Conservation (phyloP, 768 basidiomycete species). For the Leccinum imitatum region DNA sequence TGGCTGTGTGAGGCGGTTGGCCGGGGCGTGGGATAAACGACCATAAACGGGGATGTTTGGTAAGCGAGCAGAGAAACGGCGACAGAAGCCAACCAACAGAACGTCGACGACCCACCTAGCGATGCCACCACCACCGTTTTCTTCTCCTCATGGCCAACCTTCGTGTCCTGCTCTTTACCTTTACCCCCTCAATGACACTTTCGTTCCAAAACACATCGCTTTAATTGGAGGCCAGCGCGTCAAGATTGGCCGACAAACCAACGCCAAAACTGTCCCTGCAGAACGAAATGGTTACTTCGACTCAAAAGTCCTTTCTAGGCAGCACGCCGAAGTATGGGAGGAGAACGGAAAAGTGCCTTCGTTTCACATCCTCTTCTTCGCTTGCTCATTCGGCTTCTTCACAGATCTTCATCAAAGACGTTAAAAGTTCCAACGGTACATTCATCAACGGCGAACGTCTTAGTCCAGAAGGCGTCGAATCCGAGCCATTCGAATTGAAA, state of each 20-base stretch:
- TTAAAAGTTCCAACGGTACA: slow-evolving; percentile 97
- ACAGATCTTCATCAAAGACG: slow-evolving; percentile 97
- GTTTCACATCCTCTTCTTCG: background rate
- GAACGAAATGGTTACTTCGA: slow-evolving; percentile 98
- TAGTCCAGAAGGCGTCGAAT: slow-evolving; percentile 85
- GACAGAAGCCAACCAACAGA: slow-evolving; percentile 17
- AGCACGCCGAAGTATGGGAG: slow-evolving; percentile 99
- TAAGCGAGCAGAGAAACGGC: slow-evolving; percentile 16
- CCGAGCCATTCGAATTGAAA: slow-evolving; percentile 91
- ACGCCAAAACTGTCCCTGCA: slow-evolving; percentile 88
- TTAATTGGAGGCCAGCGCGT: slow-evolving; percentile 63
- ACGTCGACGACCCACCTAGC: slow-evolving; percentile 20
- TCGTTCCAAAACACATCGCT: slow-evolving; percentile 92
- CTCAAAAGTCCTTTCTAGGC: slow-evolving; percentile 88
- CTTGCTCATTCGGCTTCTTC: slow-evolving; percentile 12
- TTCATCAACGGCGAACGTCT: slow-evolving; percentile 97
- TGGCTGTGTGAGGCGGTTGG: slow-evolving; percentile 3
- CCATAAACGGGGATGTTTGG: background rate
- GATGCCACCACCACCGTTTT: slow-evolving; percentile 37
- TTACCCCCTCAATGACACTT: slow-evolving; percentile 93
- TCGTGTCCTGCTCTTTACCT: slow-evolving; percentile 56
- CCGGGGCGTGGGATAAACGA: slow-evolving; percentile 12
- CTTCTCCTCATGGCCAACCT: slow-evolving; percentile 28
- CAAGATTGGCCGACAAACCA: slow-evolving; percentile 95
- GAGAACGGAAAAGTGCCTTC: slow-evolving; percentile 74